Base-by-base conservation (phyloP, 345 rosid species). In the Acer campestre region DNA sequence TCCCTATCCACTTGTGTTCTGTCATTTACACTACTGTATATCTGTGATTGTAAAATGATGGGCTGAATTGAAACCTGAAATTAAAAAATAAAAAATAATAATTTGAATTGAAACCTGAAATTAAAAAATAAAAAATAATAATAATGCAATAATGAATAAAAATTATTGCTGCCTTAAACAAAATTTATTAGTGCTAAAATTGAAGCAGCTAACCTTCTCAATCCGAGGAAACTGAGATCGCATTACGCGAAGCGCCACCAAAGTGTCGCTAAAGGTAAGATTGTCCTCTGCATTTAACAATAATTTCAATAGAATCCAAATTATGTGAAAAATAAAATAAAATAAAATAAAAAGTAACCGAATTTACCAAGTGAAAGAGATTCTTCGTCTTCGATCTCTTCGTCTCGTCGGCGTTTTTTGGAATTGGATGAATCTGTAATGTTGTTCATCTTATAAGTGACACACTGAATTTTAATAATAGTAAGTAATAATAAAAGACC, bases 1-100 rank as follows among this genome's bases (percentile, higher is more conserved):
- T 96, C 97, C 80, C 97, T 85, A 77, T 94, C 99, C 46, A 94
- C 97, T 81, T 87, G 94, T 25, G 97, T 94, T 82, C 97, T 88
- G 82, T 92, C 92, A 74, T 76, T 86, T 40, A 96, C 92, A 53
- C 94, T 89, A 88, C 97, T 94, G 79, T 96, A 94, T 70, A 91
- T 67, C 68, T 94, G 99, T 31, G 99, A 96, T 79, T 88, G 94
- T 75, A 94, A 82, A 81, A 94, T 80, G 77, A 96, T 92, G 9
- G 98, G 98, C 78, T 82, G 93, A 80, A 91, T 75, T 22, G 91
- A 84, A 69, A 86, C 89, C 98, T 91, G 84, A 74, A 58, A 82
- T 61, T 64, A 9, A 70, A 76, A 9, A 10, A 69, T 65, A 4
- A 35, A 35, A 4, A 35, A 35, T 35, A 35, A 35, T 29, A 31